Evolutionary conservation across 2,329 filamentous ascomycete genomes (phyloP), one percentile per base, ranked within the genome.

Genomic region (Fusarium dlaminii): DNA sequence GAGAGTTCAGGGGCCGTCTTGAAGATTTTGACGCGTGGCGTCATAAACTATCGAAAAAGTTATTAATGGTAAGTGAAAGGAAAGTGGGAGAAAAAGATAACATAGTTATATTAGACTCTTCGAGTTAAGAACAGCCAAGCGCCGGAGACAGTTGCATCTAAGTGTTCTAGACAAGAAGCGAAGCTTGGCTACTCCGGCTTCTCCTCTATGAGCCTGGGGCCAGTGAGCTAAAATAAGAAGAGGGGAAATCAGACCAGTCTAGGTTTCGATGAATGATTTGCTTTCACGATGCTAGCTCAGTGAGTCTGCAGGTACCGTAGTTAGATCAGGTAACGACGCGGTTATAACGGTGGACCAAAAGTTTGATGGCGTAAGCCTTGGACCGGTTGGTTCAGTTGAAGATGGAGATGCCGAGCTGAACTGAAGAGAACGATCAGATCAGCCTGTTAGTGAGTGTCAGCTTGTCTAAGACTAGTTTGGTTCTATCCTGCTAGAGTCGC

Each of bases 311-410:
- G 45, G 51, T 63, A 59, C 39, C 24, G 43, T 62, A 54, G 36
- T 58, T 66, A 72, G 65, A 63, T 72, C 69, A 65, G 70, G 49
- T 63, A 52, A 51, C 51, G 56, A 46, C 51, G 29, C 30, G 56
- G 56, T 62, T 61, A 51, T 51, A 70, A 66, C 67, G 67, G 68
- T 71, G 68, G 42, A 49, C 58, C 49, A 40, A 30, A 58, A 64
- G 59, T n/a, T 54, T 49, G 55, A 66, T 67, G 62, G 61, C 49
- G 68, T 20, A 68, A 52, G 34, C 56, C 52, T 63, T 13, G 32
- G 55, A 52, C 22, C 22, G 43, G 51, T 30, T 57, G 54, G 60
- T 55, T 66, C 67, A 70, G 61, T 66, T 62, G 60, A 61, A 39
- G 46, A 40, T 69, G 20, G 49, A 18, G 61, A 46, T 49, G 54